Percentiles rank a stretch among this genome's conserved stretches.
Conservation (phyloP, 371 early-diverging fungal genomes). For the Zychaea mexicana region DNA sequence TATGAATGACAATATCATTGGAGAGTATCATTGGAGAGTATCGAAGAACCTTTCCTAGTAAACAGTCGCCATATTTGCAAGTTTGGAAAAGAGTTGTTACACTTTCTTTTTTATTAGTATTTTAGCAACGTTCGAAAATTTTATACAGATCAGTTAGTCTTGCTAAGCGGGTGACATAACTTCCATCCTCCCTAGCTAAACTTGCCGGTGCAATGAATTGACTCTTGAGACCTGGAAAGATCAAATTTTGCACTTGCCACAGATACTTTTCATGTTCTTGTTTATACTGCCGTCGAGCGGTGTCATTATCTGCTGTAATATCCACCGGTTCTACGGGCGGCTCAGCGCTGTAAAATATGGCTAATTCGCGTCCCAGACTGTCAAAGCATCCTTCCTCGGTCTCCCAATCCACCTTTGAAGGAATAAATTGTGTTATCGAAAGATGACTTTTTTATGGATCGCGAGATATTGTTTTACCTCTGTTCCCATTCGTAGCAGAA, state of each 20-base stretch:
- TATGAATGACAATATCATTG: too few relatives aligned
- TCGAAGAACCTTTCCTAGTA: too few relatives aligned
- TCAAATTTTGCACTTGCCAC: conserved; percentile 69
- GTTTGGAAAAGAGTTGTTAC: not conserved
- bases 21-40: too few relatives aligned
- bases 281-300: conserved; percentile 17
- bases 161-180: conserved; percentile 68
- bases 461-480: conserved; percentile 56
- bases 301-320: not conserved
- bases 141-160: conserved; percentile 89
- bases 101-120: not conserved
- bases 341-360: conserved; percentile 77
- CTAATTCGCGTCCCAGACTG: conserved; percentile 69
- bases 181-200: conserved; percentile 50
- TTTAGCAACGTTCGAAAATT: conserved; percentile 89
- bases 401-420: conserved; percentile 77
- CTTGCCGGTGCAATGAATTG: conserved; percentile 64
- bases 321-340: conserved; percentile 44
- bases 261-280: conserved; percentile 43
- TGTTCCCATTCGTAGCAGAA: conserved; percentile 76
- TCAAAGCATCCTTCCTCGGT: conserved; percentile 82
- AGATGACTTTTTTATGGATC: too few relatives aligned
- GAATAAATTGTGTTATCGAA: not conserved
- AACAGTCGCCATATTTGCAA: too few relatives aligned
- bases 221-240: conserved; percentile 79